Percentiles rank a stretch among this genome's conserved stretches.
phyloP scores from a whole-genome alignment of 306 rosid species.

The Pachyrhizus erosus region DNA sequence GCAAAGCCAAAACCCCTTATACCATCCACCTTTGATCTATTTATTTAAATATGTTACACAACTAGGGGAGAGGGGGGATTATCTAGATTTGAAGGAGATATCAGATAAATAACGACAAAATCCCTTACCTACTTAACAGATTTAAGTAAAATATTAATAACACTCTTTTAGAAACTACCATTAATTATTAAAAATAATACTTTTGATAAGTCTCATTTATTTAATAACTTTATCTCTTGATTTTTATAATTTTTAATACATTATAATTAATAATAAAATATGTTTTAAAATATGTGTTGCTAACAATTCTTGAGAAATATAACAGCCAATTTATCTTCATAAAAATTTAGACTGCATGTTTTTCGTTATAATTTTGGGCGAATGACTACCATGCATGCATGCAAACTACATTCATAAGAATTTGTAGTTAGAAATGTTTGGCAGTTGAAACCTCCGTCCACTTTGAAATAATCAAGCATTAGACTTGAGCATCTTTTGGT shows the following conservation, averaged over 20 bases:
- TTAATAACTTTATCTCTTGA: no score
- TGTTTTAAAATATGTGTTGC: no score
- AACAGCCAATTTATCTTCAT: background rate
- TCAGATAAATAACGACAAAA: background rate
- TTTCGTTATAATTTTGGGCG: background rate
- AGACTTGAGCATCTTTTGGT: background rate
- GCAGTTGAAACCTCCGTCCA: background rate
- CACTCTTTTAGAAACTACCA: no score
- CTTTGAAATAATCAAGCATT: background rate
- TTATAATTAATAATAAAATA: no score
- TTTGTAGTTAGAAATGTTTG: background rate
- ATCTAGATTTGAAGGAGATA: no score
- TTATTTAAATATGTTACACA: no score
- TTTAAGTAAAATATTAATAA: no score
- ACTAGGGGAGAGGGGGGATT: no score
- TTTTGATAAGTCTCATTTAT: no score
- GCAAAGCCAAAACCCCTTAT: background rate
- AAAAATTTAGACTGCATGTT: background rate
- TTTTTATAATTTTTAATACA: no score
- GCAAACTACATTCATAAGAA: background rate
- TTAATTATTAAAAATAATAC: no score
- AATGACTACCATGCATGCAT: background rate
- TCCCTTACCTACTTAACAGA: background rate
- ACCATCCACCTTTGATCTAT: background rate
- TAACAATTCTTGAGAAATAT: no score